Evolutionary conservation across 2,329 filamentous ascomycete genomes (phyloP).

Genomic region (Cladobotryum mycophilum): DNA sequence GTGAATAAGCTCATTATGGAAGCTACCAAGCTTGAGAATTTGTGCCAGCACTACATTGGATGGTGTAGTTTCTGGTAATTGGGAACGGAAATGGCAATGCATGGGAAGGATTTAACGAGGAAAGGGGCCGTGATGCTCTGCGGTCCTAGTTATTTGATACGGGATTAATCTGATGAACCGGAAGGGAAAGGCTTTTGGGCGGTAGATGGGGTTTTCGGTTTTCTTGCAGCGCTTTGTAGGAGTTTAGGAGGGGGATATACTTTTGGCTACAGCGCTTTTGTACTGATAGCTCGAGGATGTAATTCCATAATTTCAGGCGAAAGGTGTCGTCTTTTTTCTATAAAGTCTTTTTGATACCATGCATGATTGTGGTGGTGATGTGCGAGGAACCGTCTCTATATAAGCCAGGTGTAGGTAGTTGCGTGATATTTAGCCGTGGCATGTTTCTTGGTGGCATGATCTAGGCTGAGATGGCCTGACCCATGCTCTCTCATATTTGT

Average conservation of each 20-base stretch:
- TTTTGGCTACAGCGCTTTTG: slow-evolving; percentile 12
- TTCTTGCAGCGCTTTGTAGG: slow-evolving; percentile 1
- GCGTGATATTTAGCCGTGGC: too few relatives aligned
- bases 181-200: neutral
- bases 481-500: too few relatives aligned
- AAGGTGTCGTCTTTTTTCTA: slow-evolving; percentile 4
- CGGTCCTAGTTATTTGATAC: neutral
- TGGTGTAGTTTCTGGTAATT: slow-evolving; percentile 96
- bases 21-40: slow-evolving; percentile 92
- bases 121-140: neutral
- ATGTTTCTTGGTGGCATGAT: too few relatives aligned
- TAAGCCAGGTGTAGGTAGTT: too few relatives aligned
- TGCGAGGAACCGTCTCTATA: too few relatives aligned
- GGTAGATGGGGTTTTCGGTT: neutral
- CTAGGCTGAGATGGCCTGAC: too few relatives aligned
- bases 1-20: slow-evolving; percentile 93
- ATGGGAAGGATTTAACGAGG: neutral
- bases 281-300: slow-evolving; percentile 4
- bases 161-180: neutral
- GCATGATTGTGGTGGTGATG: too few relatives aligned
- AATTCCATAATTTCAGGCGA: slow-evolving; percentile 11
- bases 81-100: neutral
- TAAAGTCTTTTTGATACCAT: neutral
- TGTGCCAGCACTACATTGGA: slow-evolving; percentile 98
- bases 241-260: slow-evolving; percentile 5